Evolutionary conservation across 306 rosid species (phyloP).

Genomic region (Trifolium pratense): DNA sequence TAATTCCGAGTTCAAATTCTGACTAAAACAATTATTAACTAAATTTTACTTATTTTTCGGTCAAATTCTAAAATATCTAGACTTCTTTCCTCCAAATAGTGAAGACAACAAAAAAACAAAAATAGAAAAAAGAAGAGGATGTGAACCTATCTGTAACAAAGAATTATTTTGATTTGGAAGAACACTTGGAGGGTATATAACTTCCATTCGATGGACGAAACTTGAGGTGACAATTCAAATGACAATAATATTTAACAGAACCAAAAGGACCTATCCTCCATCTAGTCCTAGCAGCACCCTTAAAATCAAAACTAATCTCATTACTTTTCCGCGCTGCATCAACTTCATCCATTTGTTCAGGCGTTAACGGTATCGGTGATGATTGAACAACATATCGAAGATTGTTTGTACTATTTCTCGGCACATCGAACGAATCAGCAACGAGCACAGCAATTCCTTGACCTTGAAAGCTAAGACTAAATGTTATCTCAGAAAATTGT

Average conservation of each 20-base stretch:
- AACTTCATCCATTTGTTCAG: constrained; percentile 56
- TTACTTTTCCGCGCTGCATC: constrained; percentile 55
- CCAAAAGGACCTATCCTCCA: constrained; percentile 74
- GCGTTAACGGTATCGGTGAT: constrained; percentile 56
- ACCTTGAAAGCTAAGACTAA: constrained; percentile 57
- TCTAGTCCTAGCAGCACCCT: constrained; percentile 59
- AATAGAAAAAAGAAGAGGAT: not conserved
- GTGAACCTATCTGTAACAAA: constrained; percentile 7
- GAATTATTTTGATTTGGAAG: constrained; percentile 64
- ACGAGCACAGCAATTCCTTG: constrained; percentile 57
- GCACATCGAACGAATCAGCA: constrained; percentile 62
- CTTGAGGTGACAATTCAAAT: constrained; percentile 61
- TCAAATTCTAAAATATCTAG: no score
- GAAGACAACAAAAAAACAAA: no score
- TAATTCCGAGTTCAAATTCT: no score
- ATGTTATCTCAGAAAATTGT: constrained; percentile 57
- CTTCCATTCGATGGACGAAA: constrained; percentile 65
- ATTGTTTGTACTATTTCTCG: constrained; percentile 49
- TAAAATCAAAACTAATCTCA: constrained; percentile 58
- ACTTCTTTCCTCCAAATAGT: no score
- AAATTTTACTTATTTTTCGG: no score
- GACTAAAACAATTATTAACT: no score
- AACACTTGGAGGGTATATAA: constrained; percentile 60
- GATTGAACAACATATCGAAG: constrained; percentile 62
- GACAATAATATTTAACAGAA: constrained; percentile 60